These are phyloP conservation scores for Globisporangium nodosum DNA, from an alignment of 352 stramenopile genomes.

Conservation along the genomic window DNA sequence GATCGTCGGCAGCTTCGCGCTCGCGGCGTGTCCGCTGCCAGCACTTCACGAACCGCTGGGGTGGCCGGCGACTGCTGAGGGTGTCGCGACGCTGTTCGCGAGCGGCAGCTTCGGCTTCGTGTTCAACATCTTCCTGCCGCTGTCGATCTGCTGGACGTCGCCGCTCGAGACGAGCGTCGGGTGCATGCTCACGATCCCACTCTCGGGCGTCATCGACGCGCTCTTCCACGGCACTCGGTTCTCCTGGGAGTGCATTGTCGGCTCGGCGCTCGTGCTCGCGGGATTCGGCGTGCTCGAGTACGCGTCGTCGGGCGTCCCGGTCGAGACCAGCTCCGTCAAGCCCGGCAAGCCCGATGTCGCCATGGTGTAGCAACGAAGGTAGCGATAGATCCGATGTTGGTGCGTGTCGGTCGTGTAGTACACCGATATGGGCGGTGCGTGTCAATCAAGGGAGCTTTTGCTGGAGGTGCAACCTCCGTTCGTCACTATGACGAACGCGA, in stretches of 20 bases:
- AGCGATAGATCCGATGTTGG: neutral
- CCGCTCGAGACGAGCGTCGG: conserved; percentile 50
- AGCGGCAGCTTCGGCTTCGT: conserved; percentile 27
- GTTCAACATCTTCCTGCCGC: conserved; percentile 36
- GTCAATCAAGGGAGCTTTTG: too few species aligned
- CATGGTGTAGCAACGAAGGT: neutral
- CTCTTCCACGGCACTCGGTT: conserved; percentile 40
- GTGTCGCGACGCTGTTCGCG: conserved; percentile 29
- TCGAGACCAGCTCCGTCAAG: conserved; percentile 2
- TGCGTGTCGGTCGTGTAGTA: neutral
- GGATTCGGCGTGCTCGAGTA: conserved; percentile 41
- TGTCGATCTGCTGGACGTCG: conserved; percentile 48
- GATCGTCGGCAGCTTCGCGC: conserved; percentile 32
- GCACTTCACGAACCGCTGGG: conserved; percentile 43
- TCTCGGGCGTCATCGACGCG: conserved; percentile 41
- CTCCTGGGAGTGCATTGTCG: conserved; percentile 38
- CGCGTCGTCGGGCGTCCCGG: conserved; percentile 1
- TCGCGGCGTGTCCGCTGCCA: conserved; percentile 30
- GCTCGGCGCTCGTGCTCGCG: conserved; percentile 39
- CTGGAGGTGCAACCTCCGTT: too few species aligned
- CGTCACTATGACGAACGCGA: too few species aligned
- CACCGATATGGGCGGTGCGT: too few species aligned
- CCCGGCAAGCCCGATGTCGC: neutral
- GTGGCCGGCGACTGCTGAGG: conserved; percentile 29
- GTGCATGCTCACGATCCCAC: conserved; percentile 52